These are phyloP conservation scores for Niebla homalea DNA, from an alignment of 495 filamentous ascomycete species.

Conservation along the genomic window DNA sequence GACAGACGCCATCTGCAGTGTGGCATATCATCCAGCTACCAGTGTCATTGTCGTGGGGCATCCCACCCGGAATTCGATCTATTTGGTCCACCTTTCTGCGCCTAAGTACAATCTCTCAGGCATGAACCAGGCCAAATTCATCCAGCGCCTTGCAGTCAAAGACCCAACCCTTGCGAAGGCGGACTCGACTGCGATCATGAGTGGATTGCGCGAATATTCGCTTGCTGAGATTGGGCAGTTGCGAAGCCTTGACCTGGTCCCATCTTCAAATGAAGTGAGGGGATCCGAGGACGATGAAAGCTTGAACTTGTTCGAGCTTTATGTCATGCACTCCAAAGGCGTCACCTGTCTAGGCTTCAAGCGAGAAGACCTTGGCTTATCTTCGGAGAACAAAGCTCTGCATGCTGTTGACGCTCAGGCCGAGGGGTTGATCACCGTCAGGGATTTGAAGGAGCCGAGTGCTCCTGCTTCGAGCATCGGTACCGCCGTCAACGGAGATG, in stretches of 20 bases:
- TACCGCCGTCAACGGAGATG: constrained; percentile 39
- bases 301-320: constrained; percentile 73
- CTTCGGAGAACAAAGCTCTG: constrained; percentile 69
- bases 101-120: constrained; percentile 67
- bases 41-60: constrained; percentile 92
- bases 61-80: constrained; percentile 92
- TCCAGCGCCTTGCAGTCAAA: constrained; percentile 59
- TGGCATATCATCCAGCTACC: constrained; percentile 78
- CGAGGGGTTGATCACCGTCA: constrained; percentile 43
- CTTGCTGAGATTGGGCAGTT: constrained; percentile 78
- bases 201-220: constrained; percentile 85
- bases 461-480: constrained; percentile 29
- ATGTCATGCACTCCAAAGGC: constrained; percentile 93
- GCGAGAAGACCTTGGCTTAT: constrained; percentile 82
- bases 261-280: constrained; percentile 40
- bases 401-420: constrained; percentile 59
- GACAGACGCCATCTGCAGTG: constrained; percentile 90
- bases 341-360: constrained; percentile 76
- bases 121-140: constrained; percentile 77
- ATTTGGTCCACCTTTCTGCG: constrained; percentile 87
- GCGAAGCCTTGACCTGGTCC: constrained; percentile 77
- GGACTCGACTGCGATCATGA: constrained; percentile 91
- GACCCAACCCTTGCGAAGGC: constrained; percentile 63
- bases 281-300: constrained; percentile 39
- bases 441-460: constrained; percentile 34